Evolutionary conservation across 768 basidiomycete species (phyloP).

Genomic region (Russula dissimulans): DNA sequence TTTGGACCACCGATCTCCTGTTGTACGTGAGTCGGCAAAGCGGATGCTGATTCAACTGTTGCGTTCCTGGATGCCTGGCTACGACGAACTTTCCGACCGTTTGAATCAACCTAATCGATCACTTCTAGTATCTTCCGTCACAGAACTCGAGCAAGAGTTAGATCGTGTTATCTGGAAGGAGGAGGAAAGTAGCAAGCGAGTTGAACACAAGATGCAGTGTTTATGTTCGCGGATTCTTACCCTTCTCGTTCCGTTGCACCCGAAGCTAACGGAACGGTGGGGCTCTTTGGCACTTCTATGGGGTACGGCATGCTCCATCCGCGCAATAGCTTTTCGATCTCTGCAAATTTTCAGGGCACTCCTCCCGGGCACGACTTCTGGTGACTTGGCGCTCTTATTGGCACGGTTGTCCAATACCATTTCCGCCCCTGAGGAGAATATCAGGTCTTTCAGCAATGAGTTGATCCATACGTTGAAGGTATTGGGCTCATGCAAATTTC

Average conservation of each 20-base stretch:
- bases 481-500: conserved; percentile 44
- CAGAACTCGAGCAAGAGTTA: conserved; percentile 49
- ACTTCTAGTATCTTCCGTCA: conserved; percentile 42
- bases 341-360: conserved; percentile 84
- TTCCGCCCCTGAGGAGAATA: conserved; percentile 62
- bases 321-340: conserved; percentile 78
- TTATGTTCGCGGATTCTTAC: conserved; percentile 58
- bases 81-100: conserved; percentile 61
- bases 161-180: conserved; percentile 62
- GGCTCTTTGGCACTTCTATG: conserved; percentile 73
- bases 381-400: conserved; percentile 69
- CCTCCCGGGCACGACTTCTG: conserved; percentile 57
- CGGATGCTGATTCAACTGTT: conserved; percentile 79
- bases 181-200: conserved; percentile 46
- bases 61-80: conserved; percentile 72
- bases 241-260: conserved; percentile 60
- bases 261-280: conserved; percentile 65
- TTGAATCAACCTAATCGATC: conserved; percentile 37
- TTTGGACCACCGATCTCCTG: conserved; percentile 64
- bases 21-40: conserved; percentile 62
- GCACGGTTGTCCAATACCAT: conserved; percentile 80
- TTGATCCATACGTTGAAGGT: conserved; percentile 68
- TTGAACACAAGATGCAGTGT: conserved; percentile 57
- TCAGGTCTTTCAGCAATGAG: conserved; percentile 77
- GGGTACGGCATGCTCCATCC: conserved; percentile 82